Base-by-base conservation (phyloP, 805 yeast species). In the Naumovozyma baii region DNA sequence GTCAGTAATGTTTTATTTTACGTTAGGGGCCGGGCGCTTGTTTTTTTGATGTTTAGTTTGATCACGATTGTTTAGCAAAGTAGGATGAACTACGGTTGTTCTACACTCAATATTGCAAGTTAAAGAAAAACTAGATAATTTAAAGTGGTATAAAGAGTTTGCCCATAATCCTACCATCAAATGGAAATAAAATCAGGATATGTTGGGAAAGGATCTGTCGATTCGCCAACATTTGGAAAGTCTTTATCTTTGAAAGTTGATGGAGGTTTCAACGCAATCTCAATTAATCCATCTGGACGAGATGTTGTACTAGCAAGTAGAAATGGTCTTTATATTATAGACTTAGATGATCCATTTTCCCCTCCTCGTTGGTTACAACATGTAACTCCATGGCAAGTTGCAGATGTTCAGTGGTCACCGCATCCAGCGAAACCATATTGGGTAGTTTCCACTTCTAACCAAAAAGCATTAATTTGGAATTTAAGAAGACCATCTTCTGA, bases 341-440 rank as follows among this genome's bases (percentile, higher is more conserved):
- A 92, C 62, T 62, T 92, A 32, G 95, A 90, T 53, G 96, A 92
- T 58, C 98, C 97, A 1, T 90, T 85, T 61, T 76, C 90, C 0
- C 87, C 94, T 1, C 98, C 98, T 0, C 68, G 98, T 42, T 86
- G 94, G 88, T 72, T 92, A 13, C 94, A 80, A 40, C 96, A 92
- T 55, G 70, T 78, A 28, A 90, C 96, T 0, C 78, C 94, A 0
- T 92, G 97, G 97, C 97, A 92, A 59, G 98, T 92, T 3, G 96
- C 98, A 0, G 96, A 90, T 58, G 96, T 90, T 1, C 97, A 92
- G 60, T 92, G 98, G 97, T 84, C 94, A 2, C 96, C 96, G 0
- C 96, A 92, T 56, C 68, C 73, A 4, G 71, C 79, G 2, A 84
- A 83, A 48, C 90, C 95, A 1, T 70, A 81, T 4, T 88, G 96